These are phyloP conservation scores for Lolium multiflorum DNA, from an alignment of 176 grass and related monocot species.

Conservation along the genomic window DNA sequence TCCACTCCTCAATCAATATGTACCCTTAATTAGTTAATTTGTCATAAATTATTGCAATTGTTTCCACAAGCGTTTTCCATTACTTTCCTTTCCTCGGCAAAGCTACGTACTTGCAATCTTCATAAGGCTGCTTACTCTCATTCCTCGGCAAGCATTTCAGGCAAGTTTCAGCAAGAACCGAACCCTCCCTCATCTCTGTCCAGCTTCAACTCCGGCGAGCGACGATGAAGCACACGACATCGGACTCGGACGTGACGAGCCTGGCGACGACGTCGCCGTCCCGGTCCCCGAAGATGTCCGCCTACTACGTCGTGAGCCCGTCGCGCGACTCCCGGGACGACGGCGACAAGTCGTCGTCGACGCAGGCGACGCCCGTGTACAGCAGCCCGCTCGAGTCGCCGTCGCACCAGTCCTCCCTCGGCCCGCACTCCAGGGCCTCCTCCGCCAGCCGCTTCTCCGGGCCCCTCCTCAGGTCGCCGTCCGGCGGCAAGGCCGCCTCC, in stretches of 20 bases:
- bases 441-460: slow-evolving; percentile 87
- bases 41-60: not conserved
- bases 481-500: slow-evolving; percentile 29
- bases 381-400: slow-evolving; percentile 89
- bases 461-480: slow-evolving; percentile 55
- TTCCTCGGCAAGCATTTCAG: not conserved
- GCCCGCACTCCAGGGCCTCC: slow-evolving; percentile 80
- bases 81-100: slow-evolving; percentile 10
- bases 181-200: not conserved
- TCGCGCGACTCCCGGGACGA: slow-evolving; percentile 85
- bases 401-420: slow-evolving; percentile 73
- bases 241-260: slow-evolving; percentile 91
- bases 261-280: slow-evolving; percentile 70
- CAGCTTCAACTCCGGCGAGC: not conserved
- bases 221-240: slow-evolving; percentile 76
- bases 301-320: slow-evolving; percentile 94
- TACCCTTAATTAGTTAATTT: not conserved
- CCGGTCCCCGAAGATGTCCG: slow-evolving; percentile 64
- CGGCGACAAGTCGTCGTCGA: slow-evolving; percentile 78
- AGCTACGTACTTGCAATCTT: not conserved
- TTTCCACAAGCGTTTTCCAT: not conserved
- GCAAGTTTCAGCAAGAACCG: not conserved
- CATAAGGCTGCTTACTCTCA: not conserved
- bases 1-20: not conserved
- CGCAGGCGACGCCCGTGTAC: slow-evolving; percentile 82